Evolutionary conservation across 129 eudicot genomes (phyloP).

Genomic region (Lactuca saligna): DNA sequence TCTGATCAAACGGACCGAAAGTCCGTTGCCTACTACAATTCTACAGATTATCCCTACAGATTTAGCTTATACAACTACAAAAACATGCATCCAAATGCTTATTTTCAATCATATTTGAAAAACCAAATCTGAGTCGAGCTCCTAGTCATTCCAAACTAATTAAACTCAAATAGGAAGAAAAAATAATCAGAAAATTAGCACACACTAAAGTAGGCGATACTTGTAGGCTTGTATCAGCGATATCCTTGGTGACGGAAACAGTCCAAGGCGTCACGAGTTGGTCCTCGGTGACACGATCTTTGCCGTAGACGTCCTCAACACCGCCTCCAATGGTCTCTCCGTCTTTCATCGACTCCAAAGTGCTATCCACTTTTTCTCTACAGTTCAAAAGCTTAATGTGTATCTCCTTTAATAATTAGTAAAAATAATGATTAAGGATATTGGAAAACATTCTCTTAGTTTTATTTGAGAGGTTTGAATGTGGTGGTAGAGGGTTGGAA

Average conservation of each 20-base stretch:
- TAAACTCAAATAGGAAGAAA: background rate
- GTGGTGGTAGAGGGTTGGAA: too few relatives aligned
- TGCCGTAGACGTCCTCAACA: conserved; percentile 76
- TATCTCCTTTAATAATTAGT: background rate
- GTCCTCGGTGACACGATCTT: conserved; percentile 80
- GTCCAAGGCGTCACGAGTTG: conserved; percentile 81
- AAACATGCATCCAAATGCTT: conserved; percentile 9
- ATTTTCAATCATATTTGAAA: background rate
- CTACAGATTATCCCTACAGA: background rate
- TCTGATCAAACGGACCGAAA: conserved; percentile 12
- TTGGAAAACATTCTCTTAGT: background rate
- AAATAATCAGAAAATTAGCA: background rate
- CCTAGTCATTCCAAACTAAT: conserved; percentile 11
- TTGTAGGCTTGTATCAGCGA: background rate
- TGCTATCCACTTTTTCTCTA: conserved; percentile 44
- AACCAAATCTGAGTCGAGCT: conserved; percentile 6
- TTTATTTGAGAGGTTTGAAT: too few relatives aligned
- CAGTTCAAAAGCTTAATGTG: background rate
- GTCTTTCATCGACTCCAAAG: conserved; percentile 39
- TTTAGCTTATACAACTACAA: conserved; percentile 11
- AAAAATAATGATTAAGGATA: background rate
- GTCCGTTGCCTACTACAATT: background rate
- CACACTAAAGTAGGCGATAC: background rate
- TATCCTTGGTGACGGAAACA: conserved; percentile 63
- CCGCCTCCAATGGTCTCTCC: conserved; percentile 59